These are phyloP conservation scores for Raphidocelis subcapitata DNA, from an alignment of 139 green algal genomes.

Conservation along the genomic window DNA sequence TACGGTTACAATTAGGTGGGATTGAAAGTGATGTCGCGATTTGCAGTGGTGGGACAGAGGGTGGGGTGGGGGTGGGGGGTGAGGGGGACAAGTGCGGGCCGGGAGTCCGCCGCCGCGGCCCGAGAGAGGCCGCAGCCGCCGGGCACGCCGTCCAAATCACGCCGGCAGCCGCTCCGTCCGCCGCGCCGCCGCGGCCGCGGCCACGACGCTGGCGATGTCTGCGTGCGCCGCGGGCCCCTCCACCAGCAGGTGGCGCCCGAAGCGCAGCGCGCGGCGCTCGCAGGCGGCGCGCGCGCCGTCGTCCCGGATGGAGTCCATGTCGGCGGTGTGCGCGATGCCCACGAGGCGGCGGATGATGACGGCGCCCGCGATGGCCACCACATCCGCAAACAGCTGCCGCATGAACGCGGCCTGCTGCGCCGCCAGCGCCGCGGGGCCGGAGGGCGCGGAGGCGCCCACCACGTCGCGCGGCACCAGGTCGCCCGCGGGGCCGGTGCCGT, in stretches of 20 bases:
- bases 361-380: slow-evolving; percentile 56
- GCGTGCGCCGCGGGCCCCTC: slow-evolving; percentile 14
- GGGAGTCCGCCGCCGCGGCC: too few relatives aligned
- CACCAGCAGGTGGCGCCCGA: slow-evolving; percentile 68
- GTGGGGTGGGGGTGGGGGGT: too few relatives aligned
- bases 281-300: slow-evolving; percentile 65
- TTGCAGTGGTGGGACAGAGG: too few relatives aligned
- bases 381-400: slow-evolving; percentile 69
- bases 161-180: slow-evolving; percentile 10
- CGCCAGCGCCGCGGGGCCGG: slow-evolving; percentile 26
- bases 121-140: too few relatives aligned
- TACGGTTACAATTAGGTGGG: too few relatives aligned
- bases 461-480: slow-evolving; percentile 49
- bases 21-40: too few relatives aligned
- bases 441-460: slow-evolving; percentile 32
- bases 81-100: too few relatives aligned
- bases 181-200: slow-evolving; percentile 12
- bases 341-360: slow-evolving; percentile 87
- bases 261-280: slow-evolving; percentile 76
- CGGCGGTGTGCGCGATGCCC: slow-evolving; percentile 91
- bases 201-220: slow-evolving; percentile 5
- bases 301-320: slow-evolving; percentile 89
- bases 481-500: slow-evolving; percentile 23
- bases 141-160: too few relatives aligned
- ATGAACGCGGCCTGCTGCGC: slow-evolving; percentile 77